These are phyloP conservation scores for Tetrastigma voinierianum DNA, from an alignment of 164 flowering plant genomes.

Conservation along the genomic window DNA sequence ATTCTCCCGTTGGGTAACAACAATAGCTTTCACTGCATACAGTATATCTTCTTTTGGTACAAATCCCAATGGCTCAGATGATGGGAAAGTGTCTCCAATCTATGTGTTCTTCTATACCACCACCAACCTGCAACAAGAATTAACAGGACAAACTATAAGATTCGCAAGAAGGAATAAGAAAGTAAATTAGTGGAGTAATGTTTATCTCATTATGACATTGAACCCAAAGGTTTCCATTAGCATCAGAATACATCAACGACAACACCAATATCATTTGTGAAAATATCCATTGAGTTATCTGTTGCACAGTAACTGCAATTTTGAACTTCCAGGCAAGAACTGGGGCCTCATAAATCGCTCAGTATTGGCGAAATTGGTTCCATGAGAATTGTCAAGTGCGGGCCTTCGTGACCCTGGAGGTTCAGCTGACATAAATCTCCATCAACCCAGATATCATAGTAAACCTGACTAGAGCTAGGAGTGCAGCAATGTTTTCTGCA, in stretches of 20 bases:
- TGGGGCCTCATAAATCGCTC: constrained; percentile 98
- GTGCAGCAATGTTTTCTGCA: constrained; percentile 94
- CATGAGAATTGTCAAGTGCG: constrained; percentile 96
- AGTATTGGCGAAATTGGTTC: constrained; percentile 96
- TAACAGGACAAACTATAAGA: not conserved
- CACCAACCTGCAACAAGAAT: constrained; percentile 78
- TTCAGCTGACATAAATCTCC: constrained; percentile 85
- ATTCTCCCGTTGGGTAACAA: constrained; percentile 93
- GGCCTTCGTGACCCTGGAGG: constrained; percentile 85
- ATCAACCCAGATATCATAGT: constrained; percentile 98
- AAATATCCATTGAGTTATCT: constrained; percentile 93
- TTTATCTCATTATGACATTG: constrained; percentile 73
- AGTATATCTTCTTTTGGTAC: constrained; percentile 95
- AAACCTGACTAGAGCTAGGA: constrained; percentile 93
- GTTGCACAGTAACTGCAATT: constrained; percentile 87
- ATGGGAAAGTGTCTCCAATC: constrained; percentile 87
- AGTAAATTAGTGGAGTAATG: not conserved
- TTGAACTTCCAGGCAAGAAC: constrained; percentile 95
- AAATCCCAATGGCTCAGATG: constrained; percentile 94
- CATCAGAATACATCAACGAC: constrained; percentile 84
- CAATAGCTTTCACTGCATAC: constrained; percentile 96
- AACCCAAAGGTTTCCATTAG: constrained; percentile 87
- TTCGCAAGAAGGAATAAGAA: not conserved
- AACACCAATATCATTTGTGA: constrained; percentile 94
- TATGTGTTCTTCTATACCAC: constrained; percentile 98